These are phyloP conservation scores for Dactylellina drechsleri DNA, from an alignment of 2,329 filamentous ascomycete genomes.

Conservation along the genomic window DNA sequence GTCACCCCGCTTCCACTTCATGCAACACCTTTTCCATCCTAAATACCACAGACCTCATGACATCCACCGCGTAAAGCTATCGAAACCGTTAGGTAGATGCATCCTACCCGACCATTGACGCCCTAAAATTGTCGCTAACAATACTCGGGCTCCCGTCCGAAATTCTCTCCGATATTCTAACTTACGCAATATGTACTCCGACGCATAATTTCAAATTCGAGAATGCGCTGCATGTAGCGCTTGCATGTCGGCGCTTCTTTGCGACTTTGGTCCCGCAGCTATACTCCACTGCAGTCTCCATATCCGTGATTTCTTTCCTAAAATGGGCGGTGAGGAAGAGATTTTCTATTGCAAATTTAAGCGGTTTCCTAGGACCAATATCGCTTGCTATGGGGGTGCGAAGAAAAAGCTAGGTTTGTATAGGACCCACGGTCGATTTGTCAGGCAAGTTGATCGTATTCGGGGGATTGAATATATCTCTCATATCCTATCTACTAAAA, in stretches of 20 bases:
- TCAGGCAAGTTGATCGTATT: background rate
- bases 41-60: no score
- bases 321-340: background rate
- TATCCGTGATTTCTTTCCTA: background rate
- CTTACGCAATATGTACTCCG: background rate
- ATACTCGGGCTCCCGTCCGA: background rate
- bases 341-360: background rate
- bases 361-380: background rate
- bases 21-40: no score
- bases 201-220: background rate
- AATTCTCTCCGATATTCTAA: background rate
- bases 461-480: background rate
- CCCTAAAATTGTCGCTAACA: background rate
- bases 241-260: conserved; percentile 16
- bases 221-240: background rate
- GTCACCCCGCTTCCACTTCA: no score
- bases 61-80: no score
- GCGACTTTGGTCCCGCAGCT: conserved; percentile 3
- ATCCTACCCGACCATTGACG: no score
- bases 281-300: conserved; percentile 17
- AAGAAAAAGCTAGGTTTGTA: background rate
- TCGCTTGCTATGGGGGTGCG: background rate
- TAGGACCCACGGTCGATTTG: background rate
- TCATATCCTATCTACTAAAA: background rate
- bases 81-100: no score